phyloP scores from a whole-genome alignment of 129 eudicot species.

The Scalesia atractyloides region DNA sequence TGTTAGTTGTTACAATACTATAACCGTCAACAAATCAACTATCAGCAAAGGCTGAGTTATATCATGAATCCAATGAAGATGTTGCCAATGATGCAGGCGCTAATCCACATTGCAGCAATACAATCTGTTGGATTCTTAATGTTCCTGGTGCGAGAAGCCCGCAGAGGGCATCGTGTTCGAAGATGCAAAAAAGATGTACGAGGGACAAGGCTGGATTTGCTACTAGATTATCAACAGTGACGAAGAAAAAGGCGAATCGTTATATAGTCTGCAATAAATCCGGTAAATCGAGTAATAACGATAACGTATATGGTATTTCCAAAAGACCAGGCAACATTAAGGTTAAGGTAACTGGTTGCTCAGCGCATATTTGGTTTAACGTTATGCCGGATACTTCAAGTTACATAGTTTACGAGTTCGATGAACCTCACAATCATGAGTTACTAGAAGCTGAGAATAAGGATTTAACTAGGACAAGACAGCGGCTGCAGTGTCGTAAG shows the following conservation, averaged over 20 bases:
- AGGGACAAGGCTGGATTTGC: neutral
- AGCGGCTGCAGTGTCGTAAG: no score
- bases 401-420: slow-evolving; percentile 2
- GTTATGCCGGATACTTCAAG: slow-evolving; percentile 1
- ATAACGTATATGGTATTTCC: neutral
- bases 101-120: neutral
- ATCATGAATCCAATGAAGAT: no score
- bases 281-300: neutral
- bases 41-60: no score
- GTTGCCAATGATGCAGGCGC: no score
- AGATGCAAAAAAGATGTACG: neutral
- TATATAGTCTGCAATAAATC: slow-evolving; percentile 9
- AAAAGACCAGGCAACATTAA: neutral
- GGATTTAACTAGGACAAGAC: neutral
- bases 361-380: neutral
- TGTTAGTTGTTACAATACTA: neutral
- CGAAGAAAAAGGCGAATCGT: neutral
- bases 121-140: neutral
- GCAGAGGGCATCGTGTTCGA: neutral
- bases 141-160: neutral
- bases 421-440: neutral
- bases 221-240: slow-evolving; percentile 3
- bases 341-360: slow-evolving; percentile 1
- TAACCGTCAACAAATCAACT: neutral
- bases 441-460: neutral